Conservation (phyloP, 345 rosid genomes). For the Aquilaria yunnanensis region DNA sequence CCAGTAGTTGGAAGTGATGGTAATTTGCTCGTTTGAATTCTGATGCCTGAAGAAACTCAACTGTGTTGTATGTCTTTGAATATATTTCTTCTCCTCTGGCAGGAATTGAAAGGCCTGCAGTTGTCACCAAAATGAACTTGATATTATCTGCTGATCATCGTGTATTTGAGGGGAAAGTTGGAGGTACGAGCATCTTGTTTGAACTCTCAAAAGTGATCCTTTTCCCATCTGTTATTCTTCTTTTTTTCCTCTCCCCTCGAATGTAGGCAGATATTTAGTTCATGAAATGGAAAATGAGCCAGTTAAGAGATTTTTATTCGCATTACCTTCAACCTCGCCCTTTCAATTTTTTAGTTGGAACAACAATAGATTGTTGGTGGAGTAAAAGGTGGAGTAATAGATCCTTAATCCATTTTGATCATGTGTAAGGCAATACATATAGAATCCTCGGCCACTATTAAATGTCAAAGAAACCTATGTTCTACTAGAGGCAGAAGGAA, state of each 20-base stretch:
- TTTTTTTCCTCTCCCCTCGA: background rate
- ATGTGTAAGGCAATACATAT: background rate
- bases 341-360: background rate
- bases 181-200: slow-evolving; percentile 39
- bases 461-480: background rate
- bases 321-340: no score
- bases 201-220: background rate
- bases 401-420: background rate
- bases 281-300: background rate
- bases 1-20: slow-evolving; percentile 64
- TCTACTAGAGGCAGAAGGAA: background rate
- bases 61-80: slow-evolving; percentile 1
- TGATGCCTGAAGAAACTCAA: background rate
- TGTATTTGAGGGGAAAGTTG: slow-evolving; percentile 90
- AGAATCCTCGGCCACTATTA: background rate
- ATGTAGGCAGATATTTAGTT: no score
- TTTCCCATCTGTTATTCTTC: background rate
- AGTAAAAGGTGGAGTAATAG: background rate
- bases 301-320: background rate
- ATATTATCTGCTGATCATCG: slow-evolving; percentile 94
- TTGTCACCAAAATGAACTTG: slow-evolving; percentile 75
- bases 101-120: slow-evolving; percentile 69
- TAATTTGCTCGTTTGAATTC: slow-evolving; percentile 22
- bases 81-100: slow-evolving; percentile 12
- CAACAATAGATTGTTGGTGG: background rate